Conservation (phyloP, 2,329 filamentous ascomycete genomes). For the Penicillium palitans region DNA sequence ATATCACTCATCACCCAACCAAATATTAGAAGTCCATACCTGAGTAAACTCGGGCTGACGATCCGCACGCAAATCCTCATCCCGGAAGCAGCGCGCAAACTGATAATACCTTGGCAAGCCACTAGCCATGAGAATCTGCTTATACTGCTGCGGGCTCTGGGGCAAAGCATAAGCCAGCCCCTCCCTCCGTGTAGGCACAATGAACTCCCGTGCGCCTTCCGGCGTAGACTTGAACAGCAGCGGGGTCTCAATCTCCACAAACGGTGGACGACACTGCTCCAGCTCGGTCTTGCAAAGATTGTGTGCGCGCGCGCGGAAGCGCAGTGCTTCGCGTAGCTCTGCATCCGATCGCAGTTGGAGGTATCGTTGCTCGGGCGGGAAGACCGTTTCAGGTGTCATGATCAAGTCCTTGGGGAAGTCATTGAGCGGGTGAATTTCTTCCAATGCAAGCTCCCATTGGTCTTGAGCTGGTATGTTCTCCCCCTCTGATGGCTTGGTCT, state of each 20-base stretch:
- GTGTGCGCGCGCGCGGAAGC: constrained; percentile 65
- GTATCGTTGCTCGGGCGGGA: constrained; percentile 73
- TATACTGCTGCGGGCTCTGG: constrained; percentile 97
- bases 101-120: constrained; percentile 84
- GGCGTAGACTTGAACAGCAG: constrained; percentile 96
- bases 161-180: constrained; percentile 86
- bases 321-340: constrained; percentile 66
- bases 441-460: constrained; percentile 61
- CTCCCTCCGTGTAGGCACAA: constrained; percentile 78
- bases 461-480: constrained; percentile 33
- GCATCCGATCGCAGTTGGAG: constrained; percentile 78
- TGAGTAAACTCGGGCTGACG: constrained; percentile 96
- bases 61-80: constrained; percentile 90
- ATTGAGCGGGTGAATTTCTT: constrained; percentile 67
- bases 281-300: constrained; percentile 58
- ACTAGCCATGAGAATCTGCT: constrained; percentile 94
- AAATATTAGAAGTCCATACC: constrained; percentile 45
- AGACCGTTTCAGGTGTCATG: constrained; percentile 71
- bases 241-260: constrained; percentile 85
- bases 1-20: neutral
- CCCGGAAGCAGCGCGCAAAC: constrained; percentile 90
- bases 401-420: constrained; percentile 73
- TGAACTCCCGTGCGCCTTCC: constrained; percentile 90
- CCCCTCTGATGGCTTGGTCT: constrained; percentile 33
- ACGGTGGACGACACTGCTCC: constrained; percentile 53